Conservation (phyloP, 2,329 filamentous ascomycete species). For the Magnaporthiopsis rhizophila region DNA sequence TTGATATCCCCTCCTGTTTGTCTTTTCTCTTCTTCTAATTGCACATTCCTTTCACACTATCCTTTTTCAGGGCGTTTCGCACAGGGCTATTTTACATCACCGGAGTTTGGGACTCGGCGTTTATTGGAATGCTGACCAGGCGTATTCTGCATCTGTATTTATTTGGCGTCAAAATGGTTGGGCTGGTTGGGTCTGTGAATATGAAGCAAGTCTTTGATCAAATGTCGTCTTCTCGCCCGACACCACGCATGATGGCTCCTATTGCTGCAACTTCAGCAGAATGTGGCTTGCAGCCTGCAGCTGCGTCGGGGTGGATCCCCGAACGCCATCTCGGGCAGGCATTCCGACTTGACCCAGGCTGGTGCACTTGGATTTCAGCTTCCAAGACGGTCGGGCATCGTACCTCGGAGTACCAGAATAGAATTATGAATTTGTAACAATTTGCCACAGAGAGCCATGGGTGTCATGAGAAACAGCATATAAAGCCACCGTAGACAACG, state of each 20-base stretch:
- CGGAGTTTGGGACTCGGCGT: background rate
- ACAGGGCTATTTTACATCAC: background rate
- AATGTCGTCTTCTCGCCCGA: background rate
- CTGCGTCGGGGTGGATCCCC: conserved; percentile 5
- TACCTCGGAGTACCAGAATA: too few relatives aligned
- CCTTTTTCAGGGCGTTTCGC: background rate
- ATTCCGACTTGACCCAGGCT: background rate
- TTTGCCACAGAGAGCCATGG: background rate
- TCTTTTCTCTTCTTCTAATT: background rate
- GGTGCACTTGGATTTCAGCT: background rate
- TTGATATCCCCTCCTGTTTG: background rate
- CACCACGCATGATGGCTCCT: background rate
- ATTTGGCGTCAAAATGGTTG: background rate
- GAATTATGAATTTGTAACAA: background rate
- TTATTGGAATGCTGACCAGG: background rate
- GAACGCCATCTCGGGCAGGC: background rate
- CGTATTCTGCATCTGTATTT: background rate
- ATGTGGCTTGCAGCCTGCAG: background rate
- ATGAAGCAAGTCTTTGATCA: background rate
- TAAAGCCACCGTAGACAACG: background rate
- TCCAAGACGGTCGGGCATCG: too few relatives aligned
- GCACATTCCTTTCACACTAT: background rate
- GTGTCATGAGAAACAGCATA: background rate
- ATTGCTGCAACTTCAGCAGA: background rate
- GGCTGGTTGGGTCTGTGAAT: background rate